Percentiles rank a stretch among this genome's conserved stretches.
These are phyloP conservation scores for Tuber umbilicatum DNA, from an alignment of 495 filamentous ascomycete genomes.

Conservation along the genomic window DNA sequence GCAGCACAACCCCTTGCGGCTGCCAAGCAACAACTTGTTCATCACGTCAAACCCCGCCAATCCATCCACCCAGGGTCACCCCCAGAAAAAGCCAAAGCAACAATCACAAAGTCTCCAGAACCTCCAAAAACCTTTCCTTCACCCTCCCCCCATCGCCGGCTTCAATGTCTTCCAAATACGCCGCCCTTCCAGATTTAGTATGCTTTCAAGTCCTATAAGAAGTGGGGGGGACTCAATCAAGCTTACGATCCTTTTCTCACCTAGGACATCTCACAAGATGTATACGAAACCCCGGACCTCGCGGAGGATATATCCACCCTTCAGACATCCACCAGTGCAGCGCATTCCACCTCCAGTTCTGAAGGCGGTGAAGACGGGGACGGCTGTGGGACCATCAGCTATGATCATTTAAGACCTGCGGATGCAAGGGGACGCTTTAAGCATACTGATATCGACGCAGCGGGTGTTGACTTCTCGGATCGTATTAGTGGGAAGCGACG, in stretches of 20 bases:
- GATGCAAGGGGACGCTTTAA: slow-evolving; percentile 73
- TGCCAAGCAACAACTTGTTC: not conserved
- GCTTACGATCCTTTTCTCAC: slow-evolving; percentile 11
- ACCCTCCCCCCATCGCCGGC: not conserved
- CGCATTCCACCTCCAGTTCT: slow-evolving; percentile 55
- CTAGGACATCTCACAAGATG: slow-evolving; percentile 82
- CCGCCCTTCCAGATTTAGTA: slow-evolving; percentile 76
- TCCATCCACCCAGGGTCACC: not conserved
- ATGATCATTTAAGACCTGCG: slow-evolving; percentile 63
- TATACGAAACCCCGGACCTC: slow-evolving; percentile 90
- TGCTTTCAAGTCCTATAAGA: slow-evolving; percentile 25
- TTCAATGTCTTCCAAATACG: slow-evolving; percentile 58
- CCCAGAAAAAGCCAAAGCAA: not conserved
- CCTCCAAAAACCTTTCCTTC: not conserved
- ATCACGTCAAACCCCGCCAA: not conserved
- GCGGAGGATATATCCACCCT: slow-evolving; percentile 80
- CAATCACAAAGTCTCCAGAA: not conserved
- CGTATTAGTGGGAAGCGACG: slow-evolving; percentile 68
- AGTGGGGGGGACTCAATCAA: not conserved
- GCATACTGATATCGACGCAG: slow-evolving; percentile 64
- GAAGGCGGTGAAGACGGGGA: slow-evolving; percentile 53
- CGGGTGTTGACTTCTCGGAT: slow-evolving; percentile 74
- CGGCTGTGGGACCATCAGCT: slow-evolving; percentile 57
- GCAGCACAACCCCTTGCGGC: not conserved
- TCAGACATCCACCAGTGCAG: slow-evolving; percentile 63